These are phyloP conservation scores for Blastocystis sp. DNA, from an alignment of 352 stramenopile genomes.

Conservation along the genomic window DNA sequence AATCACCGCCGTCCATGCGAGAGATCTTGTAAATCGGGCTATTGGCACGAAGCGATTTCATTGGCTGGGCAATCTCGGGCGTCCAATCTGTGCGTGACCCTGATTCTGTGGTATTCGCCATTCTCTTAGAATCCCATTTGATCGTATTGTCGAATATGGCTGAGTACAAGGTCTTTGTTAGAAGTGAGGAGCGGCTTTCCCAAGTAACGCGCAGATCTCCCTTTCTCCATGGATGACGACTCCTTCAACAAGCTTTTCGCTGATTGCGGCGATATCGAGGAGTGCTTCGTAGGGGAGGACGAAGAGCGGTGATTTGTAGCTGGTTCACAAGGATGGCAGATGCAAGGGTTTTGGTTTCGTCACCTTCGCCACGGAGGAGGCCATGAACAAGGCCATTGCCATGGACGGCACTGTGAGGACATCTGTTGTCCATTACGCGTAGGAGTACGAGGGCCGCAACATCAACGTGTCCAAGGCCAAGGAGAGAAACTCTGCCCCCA, in stretches of 20 bases:
- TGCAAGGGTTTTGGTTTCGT: slow-evolving; percentile 38
- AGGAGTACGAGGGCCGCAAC: slow-evolving; percentile 51
- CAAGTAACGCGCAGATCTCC: slow-evolving; percentile 11
- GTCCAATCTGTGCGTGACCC: slow-evolving; percentile 20
- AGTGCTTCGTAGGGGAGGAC: not conserved
- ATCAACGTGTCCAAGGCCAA: slow-evolving; percentile 26
- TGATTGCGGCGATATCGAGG: slow-evolving; percentile 53
- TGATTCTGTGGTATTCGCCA: slow-evolving; percentile 28
- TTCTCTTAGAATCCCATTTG: slow-evolving; percentile 3
- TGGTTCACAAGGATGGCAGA: not conserved
- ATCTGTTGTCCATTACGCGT: not conserved
- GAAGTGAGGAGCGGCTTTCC: not conserved
- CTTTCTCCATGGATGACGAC: slow-evolving; percentile 43
- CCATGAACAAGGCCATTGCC: slow-evolving; percentile 58
- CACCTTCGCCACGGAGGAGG: slow-evolving; percentile 56
- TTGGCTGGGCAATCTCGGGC: slow-evolving; percentile 10
- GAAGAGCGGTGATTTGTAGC: not conserved
- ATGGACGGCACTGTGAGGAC: slow-evolving; percentile 27
- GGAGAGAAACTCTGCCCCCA: not conserved
- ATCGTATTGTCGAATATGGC: slow-evolving; percentile 42
- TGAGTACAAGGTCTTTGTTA: slow-evolving; percentile 66
- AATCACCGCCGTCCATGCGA: slow-evolving; percentile 9
- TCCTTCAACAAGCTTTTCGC: slow-evolving; percentile 43
- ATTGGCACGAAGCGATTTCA: not conserved
- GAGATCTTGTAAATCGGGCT: not conserved